Evolutionary conservation across 1,284 basidiomycete species (phyloP).

Genomic region (Abortiporus biennis): DNA sequence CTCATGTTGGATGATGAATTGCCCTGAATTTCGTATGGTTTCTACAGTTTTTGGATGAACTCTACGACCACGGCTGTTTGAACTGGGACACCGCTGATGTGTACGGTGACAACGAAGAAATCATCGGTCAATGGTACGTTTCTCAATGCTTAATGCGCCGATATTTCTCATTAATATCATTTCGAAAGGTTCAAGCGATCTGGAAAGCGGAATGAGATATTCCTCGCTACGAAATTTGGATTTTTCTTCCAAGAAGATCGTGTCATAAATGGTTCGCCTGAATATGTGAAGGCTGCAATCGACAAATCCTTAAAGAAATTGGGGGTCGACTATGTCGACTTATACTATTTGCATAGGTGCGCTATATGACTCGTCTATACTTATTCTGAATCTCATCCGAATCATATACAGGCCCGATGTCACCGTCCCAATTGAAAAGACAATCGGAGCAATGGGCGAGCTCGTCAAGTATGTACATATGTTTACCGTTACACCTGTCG

Average conservation of each 20-base stretch:
- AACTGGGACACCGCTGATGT: constrained; percentile 26
- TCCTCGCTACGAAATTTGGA: constrained; percentile 49
- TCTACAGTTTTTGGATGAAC: constrained; percentile 24
- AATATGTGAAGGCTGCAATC: constrained; percentile 28
- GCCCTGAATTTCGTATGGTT: too few relatives aligned
- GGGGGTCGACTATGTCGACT: constrained; percentile 38
- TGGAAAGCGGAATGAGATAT: constrained; percentile 34
- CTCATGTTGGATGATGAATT: background rate
- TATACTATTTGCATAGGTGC: constrained; percentile 39
- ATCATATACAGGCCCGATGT: constrained; percentile 30
- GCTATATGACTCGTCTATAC: constrained; percentile 2
- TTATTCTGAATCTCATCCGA: background rate
- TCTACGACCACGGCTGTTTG: constrained; percentile 21
- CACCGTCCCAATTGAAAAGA: constrained; percentile 38
- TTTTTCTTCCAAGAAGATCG: constrained; percentile 15
- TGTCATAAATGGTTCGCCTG: constrained; percentile 25
- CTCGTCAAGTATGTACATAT: constrained; percentile 37
- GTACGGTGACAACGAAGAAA: constrained; percentile 24
- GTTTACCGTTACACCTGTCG: too few relatives aligned
- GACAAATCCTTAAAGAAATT: constrained; percentile 34
- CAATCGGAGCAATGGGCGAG: constrained; percentile 45
- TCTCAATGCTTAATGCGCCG: too few relatives aligned
- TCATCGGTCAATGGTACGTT: constrained; percentile 24
- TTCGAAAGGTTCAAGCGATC: constrained; percentile 33
- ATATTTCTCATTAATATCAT: background rate